Evolutionary conservation across 148 eudicot species (phyloP).

Genomic region (Rhododendron molle): DNA sequence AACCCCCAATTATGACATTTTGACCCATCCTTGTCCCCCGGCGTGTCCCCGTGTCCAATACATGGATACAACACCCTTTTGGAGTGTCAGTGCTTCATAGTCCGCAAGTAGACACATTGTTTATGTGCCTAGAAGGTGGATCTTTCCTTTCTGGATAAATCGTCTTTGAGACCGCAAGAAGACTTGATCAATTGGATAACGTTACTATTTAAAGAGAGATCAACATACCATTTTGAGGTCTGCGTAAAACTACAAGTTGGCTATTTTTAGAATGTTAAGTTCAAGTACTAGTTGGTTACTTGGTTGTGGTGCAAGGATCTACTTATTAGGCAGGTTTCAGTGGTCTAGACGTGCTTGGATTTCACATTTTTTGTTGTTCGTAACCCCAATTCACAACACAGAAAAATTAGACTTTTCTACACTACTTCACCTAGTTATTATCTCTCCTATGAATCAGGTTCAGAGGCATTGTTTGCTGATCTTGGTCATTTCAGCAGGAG

Average conservation of each 20-base stretch:
- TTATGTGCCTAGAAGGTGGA: not conserved
- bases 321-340: not conserved
- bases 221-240: not conserved
- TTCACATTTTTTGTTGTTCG: not conserved
- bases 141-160: not conserved
- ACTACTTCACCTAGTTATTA: not conserved
- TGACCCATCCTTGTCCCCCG: too few species aligned
- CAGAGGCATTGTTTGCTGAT: slow-evolving; percentile 78
- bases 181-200: not conserved
- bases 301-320: not conserved
- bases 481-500: slow-evolving; percentile 58
- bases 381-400: not conserved
- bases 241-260: too few species aligned
- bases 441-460: slow-evolving; percentile 32
- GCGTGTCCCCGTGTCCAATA: too few species aligned
- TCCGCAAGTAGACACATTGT: not conserved
- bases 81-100: too few species aligned
- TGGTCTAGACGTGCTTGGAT: not conserved
- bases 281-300: not conserved
- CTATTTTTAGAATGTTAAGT: not conserved
- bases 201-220: not conserved
- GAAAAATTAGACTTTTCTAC: not conserved
- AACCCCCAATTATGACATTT: too few species aligned
- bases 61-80: too few species aligned
- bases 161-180: not conserved